These are phyloP conservation scores for Apiotrichum sp. DNA, from an alignment of 1,284 basidiomycete genomes.

Conservation along the genomic window DNA sequence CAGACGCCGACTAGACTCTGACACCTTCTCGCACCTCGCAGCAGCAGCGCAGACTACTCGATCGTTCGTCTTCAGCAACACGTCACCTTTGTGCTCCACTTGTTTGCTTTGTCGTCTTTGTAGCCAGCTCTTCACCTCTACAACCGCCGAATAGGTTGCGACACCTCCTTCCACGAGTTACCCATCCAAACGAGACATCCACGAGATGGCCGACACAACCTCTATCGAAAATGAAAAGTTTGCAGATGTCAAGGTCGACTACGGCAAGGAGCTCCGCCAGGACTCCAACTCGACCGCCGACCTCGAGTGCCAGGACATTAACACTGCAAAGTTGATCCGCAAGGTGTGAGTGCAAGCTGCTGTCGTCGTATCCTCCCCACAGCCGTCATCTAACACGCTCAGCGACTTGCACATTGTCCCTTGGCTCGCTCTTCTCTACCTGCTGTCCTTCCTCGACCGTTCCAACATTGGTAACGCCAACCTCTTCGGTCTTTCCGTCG, in stretches of 20 bases:
- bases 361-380: too few species aligned
- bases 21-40: not conserved
- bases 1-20: not conserved
- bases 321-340: slow-evolving; percentile 7
- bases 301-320: slow-evolving; percentile 9
- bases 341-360: slow-evolving; percentile 7
- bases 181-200: not conserved
- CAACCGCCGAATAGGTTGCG: too few species aligned
- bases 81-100: too few species aligned
- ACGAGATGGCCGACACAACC: not conserved
- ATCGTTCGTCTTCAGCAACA: not conserved
- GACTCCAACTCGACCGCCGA: not conserved
- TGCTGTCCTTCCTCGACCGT: slow-evolving; percentile 64
- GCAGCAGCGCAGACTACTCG: not conserved
- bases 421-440: slow-evolving; percentile 55
- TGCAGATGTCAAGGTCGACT: not conserved
- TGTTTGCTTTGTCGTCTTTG: too few species aligned
- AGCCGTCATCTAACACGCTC: not conserved
- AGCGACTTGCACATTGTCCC: slow-evolving; percentile 30
- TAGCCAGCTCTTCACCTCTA: not conserved
- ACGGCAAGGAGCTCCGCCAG: not conserved
- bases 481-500: slow-evolving; percentile 28
- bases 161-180: not conserved
- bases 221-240: slow-evolving; percentile 2
- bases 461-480: slow-evolving; percentile 60